Conservation (phyloP, 805 yeast species). For the Wickerhamomyces ciferrii region DNA sequence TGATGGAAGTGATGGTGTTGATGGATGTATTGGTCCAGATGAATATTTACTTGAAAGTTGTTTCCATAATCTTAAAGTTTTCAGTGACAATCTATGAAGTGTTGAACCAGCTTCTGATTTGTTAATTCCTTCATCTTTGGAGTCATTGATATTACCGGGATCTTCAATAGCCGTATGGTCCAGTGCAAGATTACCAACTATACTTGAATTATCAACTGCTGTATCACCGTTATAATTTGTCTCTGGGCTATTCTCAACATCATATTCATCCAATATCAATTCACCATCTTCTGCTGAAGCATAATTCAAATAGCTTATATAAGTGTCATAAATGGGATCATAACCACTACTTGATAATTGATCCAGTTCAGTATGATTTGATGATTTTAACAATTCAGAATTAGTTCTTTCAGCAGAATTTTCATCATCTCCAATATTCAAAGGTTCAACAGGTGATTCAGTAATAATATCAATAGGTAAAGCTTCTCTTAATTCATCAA, state of each 20-base stretch:
- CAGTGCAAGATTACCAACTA: not conserved
- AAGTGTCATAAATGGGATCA: slow-evolving; percentile 9
- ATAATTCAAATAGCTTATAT: slow-evolving; percentile 6
- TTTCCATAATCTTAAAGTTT: not conserved
- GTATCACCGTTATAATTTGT: not conserved
- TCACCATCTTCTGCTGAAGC: not conserved
- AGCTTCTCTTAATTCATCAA: not conserved
- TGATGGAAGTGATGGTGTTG: not conserved
- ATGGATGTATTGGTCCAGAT: not conserved
- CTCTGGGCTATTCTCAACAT: not conserved
- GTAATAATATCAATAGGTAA: slow-evolving; percentile 1
- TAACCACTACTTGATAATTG: not conserved
- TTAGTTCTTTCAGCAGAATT: slow-evolving; percentile 1
- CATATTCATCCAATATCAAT: not conserved
- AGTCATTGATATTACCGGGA: not conserved
- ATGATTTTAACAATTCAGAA: not conserved
- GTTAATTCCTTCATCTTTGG: not conserved
- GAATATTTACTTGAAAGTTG: not conserved
- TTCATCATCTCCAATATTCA: not conserved
- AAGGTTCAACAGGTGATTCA: slow-evolving; percentile 1
- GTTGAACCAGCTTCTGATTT: not conserved
- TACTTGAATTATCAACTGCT: not conserved
- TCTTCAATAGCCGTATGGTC: not conserved
- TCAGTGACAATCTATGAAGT: not conserved
- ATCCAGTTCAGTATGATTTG: not conserved